Evolutionary conservation across 768 basidiomycete species (phyloP).

Genomic region (Dacryopinax primogenitus): DNA sequence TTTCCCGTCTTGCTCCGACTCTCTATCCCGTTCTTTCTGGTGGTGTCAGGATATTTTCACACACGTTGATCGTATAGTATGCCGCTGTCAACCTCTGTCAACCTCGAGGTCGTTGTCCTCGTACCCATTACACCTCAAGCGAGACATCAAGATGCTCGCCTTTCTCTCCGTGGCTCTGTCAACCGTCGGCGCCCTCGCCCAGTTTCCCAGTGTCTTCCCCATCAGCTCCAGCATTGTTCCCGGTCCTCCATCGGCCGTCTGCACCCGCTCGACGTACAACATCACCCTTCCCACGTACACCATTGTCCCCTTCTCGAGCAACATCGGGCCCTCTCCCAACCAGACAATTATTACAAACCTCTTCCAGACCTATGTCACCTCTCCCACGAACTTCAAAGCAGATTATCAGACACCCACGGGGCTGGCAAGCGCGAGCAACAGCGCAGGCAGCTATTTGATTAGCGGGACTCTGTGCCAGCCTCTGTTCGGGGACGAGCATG

Average conservation of each 20-base stretch:
- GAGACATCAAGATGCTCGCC: not conserved
- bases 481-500: slow-evolving; percentile 5
- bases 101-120: not conserved
- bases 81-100: not conserved
- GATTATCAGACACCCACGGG: slow-evolving; percentile 10
- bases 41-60: not conserved
- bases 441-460: slow-evolving; percentile 14
- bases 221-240: not conserved
- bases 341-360: slow-evolving; percentile 13
- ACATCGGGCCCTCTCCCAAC: not conserved
- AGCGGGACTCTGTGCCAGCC: slow-evolving; percentile 12
- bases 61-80: not conserved
- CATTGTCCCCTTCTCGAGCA: not conserved
- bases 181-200: not conserved
- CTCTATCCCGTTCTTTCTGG: not conserved
- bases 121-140: too few species aligned
- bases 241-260: slow-evolving; percentile 5
- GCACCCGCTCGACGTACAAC: slow-evolving; percentile 8
- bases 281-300: slow-evolving; percentile 4
- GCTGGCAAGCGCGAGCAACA: not conserved
- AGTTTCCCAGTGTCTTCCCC: not conserved
- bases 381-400: slow-evolving; percentile 11
- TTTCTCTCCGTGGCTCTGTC: not conserved
- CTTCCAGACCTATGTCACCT: slow-evolving; percentile 11
- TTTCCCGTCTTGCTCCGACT: not conserved